Evolutionary conservation across 1,139 yeast genomes (phyloP), one percentile per base, ranked within the genome.

Genomic region (Taphrina wiesneri): DNA sequence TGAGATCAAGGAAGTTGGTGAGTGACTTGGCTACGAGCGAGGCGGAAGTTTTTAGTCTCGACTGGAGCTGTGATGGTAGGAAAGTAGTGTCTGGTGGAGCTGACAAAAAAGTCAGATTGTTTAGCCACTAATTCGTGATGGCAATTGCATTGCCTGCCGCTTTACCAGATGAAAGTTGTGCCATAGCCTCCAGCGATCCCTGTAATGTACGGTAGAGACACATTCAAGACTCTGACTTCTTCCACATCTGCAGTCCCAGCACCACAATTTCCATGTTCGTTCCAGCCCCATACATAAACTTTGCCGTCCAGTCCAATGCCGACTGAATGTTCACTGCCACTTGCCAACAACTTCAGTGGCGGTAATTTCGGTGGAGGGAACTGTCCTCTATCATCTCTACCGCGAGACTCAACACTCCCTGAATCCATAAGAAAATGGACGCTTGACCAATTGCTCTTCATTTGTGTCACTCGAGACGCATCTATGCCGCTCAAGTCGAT

Each of bases 241-340:
- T 21, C 23, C 6, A 59, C 56, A 49, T 51, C 52, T 11, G n/a
- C 28, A n/a, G 25, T 26, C 26, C 52, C 68, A 9, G 69, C 70
- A 0, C 98, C 98, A 76, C 98, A 92, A 74, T 93, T 93, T 0
- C 99, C 98, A 74, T 93, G 99, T 74, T 93, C 99, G 28, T 97
- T 97, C 99, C 99, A 93, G 0, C 99, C 99, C 98, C 98, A 93
- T 2, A 92, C 83, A 66, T 74, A 78, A 0, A 89, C 85, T 4
- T 70, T 68, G 3, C 77, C 74, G 1, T 73, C 69, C 0, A 70
- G 62, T 0, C 73, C 60, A 0, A 80, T 70, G 1, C 84, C 74
- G 25, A 90, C 73, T 0, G 95, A 96, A 75, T 93, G 99, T 73
- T 93, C 99, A 73, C 96, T 90, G 0, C 99, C 99, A 1, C 84